Base-by-base conservation (phyloP, 1,139 yeast species). In the Diutina sp. region DNA sequence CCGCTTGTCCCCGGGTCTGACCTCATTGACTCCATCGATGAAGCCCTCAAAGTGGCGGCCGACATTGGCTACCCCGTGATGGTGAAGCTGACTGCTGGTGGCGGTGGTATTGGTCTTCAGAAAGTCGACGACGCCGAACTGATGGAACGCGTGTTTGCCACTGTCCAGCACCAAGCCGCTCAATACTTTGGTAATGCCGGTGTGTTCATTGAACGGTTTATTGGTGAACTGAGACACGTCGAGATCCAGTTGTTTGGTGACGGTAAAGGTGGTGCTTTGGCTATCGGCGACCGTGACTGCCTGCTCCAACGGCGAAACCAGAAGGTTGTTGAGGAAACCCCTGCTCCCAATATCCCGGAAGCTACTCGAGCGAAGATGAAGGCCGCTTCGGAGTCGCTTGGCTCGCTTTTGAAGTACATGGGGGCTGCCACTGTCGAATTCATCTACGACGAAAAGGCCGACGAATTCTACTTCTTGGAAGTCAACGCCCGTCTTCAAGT, bases 61-160 rank as follows among this genome's bases (percentile, higher is more conserved):
- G 74, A 81, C 62, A 77, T 93, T 57, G 90, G 84, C 60, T 93
- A 89, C 66, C 98, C 99, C 30, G 82, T 93, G 52, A 93, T 93
- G 98, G 88, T 93, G 57, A 93, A 93, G 72, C 87, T 96, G 25
- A 91, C 98, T 60, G 98, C 98, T 45, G 99, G 99, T 69, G 99
- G 99, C 65, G 99, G 99, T 69, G 99, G 99, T 71, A 93, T 91
- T 66, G 99, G 99, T 61, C 76, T 93, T 64, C 97, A 90, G 69
- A 87, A 90, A 68, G 97, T 91, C 59, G 96, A 90, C 65, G 79
- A 83, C 51, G 89, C 83, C 63, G 82, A 71, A 16, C 97, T 91
- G 59, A 83, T 91, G 60, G 88, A 83, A 71, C 74, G 87, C 61
- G 95, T 91, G 16, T 91, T 90, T 70, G 87, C 83, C 64, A 85